Evolutionary conservation across 345 rosid genomes (phyloP).

Genomic region (Populus simonii): DNA sequence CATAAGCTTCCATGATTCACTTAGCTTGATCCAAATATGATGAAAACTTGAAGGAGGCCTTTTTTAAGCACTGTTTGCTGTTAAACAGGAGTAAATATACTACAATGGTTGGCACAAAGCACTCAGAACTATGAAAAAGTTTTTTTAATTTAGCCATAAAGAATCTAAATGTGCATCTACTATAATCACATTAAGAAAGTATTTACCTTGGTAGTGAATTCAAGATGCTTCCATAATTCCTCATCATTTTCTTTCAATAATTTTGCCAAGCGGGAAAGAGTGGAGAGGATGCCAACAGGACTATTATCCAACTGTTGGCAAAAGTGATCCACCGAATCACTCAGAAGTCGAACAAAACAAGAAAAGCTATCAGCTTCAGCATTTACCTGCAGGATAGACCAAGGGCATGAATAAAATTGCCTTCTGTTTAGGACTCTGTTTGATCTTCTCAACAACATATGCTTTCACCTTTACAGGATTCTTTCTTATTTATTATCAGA

Average conservation of each 20-base stretch:
- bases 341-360: slow-evolving; percentile 55
- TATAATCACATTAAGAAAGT: background rate
- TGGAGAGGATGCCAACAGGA: slow-evolving; percentile 60
- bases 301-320: slow-evolving; percentile 71
- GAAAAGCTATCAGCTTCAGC: slow-evolving; percentile 68
- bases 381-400: slow-evolving; percentile 39
- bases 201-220: slow-evolving; percentile 48
- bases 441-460: background rate
- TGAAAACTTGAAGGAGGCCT: background rate
- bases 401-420: background rate
- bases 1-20: slow-evolving; percentile 3
- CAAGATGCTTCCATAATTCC: slow-evolving; percentile 71
- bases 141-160: background rate
- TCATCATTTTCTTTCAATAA: slow-evolving; percentile 56
- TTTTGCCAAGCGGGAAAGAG: slow-evolving; percentile 57
- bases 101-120: background rate
- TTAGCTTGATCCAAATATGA: background rate
- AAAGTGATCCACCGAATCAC: slow-evolving; percentile 73
- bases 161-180: background rate
- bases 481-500: background rate
- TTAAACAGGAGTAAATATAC: background rate
- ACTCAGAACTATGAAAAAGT: background rate
- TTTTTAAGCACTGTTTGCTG: background rate
- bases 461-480: background rate
- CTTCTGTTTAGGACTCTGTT: background rate